Evolutionary conservation across 352 stramenopile species (phyloP).

Genomic region (Globisporangium spiculum): DNA sequence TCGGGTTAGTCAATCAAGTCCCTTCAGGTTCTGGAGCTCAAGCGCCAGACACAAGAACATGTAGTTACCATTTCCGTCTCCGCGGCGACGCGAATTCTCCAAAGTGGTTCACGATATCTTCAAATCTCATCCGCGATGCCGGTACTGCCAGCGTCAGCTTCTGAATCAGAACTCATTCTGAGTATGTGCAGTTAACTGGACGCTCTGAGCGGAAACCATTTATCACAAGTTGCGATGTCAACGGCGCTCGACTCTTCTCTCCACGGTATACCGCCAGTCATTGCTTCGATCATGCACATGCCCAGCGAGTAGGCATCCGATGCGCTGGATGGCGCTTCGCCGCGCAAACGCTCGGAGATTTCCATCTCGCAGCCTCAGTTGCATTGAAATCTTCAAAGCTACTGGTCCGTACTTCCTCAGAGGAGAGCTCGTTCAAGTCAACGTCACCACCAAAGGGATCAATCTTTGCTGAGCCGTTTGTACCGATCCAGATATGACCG

Average conservation of each 20-base stretch:
- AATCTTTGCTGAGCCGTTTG: background rate
- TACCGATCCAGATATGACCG: background rate
- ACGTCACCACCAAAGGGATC: background rate
- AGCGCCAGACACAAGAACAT: too few species aligned
- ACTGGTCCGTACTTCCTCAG: background rate
- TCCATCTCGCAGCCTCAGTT: background rate
- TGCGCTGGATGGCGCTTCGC: background rate
- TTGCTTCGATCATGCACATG: background rate
- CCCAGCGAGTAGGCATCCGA: background rate
- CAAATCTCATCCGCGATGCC: too few species aligned
- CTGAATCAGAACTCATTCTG: too few species aligned
- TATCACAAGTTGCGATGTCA: background rate
- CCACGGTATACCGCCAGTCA: background rate
- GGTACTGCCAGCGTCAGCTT: too few species aligned
- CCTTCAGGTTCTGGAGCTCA: too few species aligned
- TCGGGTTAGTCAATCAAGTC: too few species aligned
- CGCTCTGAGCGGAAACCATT: background rate
- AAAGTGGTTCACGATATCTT: too few species aligned
- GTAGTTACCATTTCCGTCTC: too few species aligned
- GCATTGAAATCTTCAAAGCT: too few species aligned
- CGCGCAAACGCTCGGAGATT: background rate
- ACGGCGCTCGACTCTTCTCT: background rate
- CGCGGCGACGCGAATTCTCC: too few species aligned
- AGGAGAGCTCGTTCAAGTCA: background rate
- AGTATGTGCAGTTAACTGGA: background rate